A percentile compares a stretch with the other conserved stretches of the same genome.
These are phyloP conservation scores for Tylopilus orsonianus DNA, from an alignment of 1,284 basidiomycete genomes.

Conservation along the genomic window DNA sequence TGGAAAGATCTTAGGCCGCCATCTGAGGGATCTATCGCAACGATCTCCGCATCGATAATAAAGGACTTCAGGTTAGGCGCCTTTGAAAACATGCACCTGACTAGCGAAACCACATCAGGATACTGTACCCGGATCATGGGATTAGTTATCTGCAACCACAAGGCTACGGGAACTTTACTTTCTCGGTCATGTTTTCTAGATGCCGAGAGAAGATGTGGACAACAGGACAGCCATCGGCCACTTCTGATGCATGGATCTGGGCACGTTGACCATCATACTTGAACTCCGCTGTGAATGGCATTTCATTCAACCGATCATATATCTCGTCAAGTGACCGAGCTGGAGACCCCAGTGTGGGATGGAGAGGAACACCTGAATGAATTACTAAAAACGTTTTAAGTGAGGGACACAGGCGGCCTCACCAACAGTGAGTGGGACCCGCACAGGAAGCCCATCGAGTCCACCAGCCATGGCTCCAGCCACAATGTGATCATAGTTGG, in stretches of 20 bases:
- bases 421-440: conserved; percentile 79
- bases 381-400: conserved; percentile 10
- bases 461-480: conserved; percentile 63
- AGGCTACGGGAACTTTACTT: conserved; percentile 44
- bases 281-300: conserved; percentile 77
- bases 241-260: conserved; percentile 72
- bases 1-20: conserved; percentile 80
- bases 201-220: conserved; percentile 86
- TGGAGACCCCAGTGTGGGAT: conserved; percentile 79
- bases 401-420: conserved; percentile 39
- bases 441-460: conserved; percentile 58
- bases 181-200: conserved; percentile 90
- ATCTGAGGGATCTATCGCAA: conserved; percentile 69
- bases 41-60: conserved; percentile 83
- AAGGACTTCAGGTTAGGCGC: conserved; percentile 62
- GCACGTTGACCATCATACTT: conserved; percentile 90
- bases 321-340: conserved; percentile 84
- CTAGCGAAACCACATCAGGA: conserved; percentile 76
- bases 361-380: conserved; percentile 60
- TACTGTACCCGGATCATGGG: conserved; percentile 55
- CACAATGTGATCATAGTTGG: conserved; percentile 82
- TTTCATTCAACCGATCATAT: conserved; percentile 66
- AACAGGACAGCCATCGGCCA: conserved; percentile 42
- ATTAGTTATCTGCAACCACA: conserved; percentile 7
- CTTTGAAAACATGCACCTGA: conserved; percentile 46